Percentiles rank a stretch among this genome's conserved stretches.
These are phyloP conservation scores for Gossypium aridum DNA, from an alignment of 441 rosid genomes.

Conservation along the genomic window DNA sequence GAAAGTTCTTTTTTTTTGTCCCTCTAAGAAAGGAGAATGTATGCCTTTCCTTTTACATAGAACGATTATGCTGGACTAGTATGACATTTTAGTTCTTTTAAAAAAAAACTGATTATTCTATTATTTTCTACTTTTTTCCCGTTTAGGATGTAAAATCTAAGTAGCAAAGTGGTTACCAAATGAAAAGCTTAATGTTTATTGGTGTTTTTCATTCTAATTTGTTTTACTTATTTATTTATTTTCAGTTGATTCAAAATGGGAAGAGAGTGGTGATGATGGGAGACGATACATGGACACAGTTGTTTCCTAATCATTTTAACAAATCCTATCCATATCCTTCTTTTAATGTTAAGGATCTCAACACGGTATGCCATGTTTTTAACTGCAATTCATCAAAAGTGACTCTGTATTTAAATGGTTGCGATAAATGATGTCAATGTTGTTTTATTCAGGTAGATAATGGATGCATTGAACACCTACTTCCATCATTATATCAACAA, in stretches of 20 bases:
- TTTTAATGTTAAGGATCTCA: constrained; percentile 89
- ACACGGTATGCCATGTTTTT: constrained; percentile 49
- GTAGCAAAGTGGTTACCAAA: background rate
- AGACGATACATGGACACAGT: constrained; percentile 88
- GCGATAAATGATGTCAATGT: constrained; percentile 4
- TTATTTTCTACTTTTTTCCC: background rate
- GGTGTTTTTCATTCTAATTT: background rate
- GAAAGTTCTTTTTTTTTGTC: background rate
- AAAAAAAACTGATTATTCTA: no score
- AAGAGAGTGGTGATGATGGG: constrained; percentile 95
- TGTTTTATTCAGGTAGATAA: constrained; percentile 63
- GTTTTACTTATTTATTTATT: constrained; percentile 10
- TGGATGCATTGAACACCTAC: constrained; percentile 82
- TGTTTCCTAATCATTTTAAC: constrained; percentile 85
- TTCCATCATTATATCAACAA: constrained; percentile 68
- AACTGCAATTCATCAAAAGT: background rate
- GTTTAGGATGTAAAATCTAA: background rate
- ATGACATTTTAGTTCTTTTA: background rate
- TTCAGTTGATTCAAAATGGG: constrained; percentile 69
- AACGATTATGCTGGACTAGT: background rate
- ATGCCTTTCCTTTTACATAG: background rate
- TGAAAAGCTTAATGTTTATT: background rate
- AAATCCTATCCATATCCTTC: constrained; percentile 89
- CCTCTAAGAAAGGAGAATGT: background rate
- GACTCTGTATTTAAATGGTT: background rate